These are phyloP conservation scores for Tausonia pullulans DNA, from an alignment of 1,284 basidiomycete species.

Conservation along the genomic window DNA sequence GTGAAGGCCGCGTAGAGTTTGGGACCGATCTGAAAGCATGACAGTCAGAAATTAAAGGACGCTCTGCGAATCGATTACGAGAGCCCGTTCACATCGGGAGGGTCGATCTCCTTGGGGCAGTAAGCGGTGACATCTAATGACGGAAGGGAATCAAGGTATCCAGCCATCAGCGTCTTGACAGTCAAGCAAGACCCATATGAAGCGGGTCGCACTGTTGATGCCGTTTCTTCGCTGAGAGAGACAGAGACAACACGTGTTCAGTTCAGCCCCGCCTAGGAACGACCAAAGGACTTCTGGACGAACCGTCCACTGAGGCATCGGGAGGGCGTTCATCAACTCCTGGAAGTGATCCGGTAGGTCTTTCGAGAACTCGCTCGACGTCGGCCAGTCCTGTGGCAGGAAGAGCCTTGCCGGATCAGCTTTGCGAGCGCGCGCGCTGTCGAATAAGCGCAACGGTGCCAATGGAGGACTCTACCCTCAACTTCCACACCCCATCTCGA, in stretches of 20 bases:
- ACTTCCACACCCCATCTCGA: too few species aligned
- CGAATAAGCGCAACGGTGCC: too few species aligned
- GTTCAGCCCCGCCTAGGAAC: constrained; percentile 75
- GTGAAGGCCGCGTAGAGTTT: constrained; percentile 44
- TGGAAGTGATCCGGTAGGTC: constrained; percentile 77
- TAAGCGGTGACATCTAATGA: constrained; percentile 52
- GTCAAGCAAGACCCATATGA: too few species aligned
- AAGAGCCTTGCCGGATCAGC: too few species aligned
- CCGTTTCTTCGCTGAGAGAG: constrained; percentile 82
- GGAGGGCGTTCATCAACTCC: constrained; percentile 72
- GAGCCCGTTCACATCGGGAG: background rate
- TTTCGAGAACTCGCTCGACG: constrained; percentile 67
- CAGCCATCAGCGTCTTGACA: too few species aligned
- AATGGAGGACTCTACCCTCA: too few species aligned
- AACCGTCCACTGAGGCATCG: constrained; percentile 69
- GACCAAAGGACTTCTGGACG: constrained; percentile 64
- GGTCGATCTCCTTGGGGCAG: constrained; percentile 21
- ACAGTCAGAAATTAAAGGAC: background rate
- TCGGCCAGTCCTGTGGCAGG: constrained; percentile 70
- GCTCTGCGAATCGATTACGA: background rate
- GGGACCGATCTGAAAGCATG: constrained; percentile 61
- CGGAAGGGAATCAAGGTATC: too few species aligned
- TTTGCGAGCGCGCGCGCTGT: too few species aligned
- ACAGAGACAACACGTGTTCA: constrained; percentile 66
- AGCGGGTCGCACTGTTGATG: constrained; percentile 35